A percentile compares a stretch with the other conserved stretches of the same genome.
Conservation (phyloP, 306 rosid species). For the Prunus davidiana region DNA sequence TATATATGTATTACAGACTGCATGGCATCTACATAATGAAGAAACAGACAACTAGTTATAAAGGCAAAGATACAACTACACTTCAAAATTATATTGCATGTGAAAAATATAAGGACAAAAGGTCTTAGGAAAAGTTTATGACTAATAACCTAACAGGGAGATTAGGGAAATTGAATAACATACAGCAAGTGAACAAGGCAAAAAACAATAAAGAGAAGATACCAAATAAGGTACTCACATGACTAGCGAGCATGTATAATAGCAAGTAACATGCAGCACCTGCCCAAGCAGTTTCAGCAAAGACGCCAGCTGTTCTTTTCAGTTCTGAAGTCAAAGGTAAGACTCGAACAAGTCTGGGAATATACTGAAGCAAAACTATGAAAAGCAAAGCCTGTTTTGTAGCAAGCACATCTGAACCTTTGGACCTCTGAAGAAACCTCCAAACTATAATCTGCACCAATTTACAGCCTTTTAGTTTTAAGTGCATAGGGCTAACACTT, state of each 20-base stretch:
- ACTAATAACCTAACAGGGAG: slow-evolving; percentile 5
- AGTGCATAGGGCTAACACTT: not conserved
- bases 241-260: slow-evolving; percentile 96
- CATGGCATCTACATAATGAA: not conserved
- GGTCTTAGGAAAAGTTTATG: slow-evolving; percentile 11
- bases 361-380: slow-evolving; percentile 80
- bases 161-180: slow-evolving; percentile 10
- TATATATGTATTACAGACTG: not conserved
- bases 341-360: slow-evolving; percentile 82
- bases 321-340: slow-evolving; percentile 86
- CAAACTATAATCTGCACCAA: slow-evolving; percentile 80
- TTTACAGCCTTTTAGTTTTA: not conserved
- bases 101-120: not conserved
- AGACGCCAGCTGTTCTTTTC: slow-evolving; percentile 93
- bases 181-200: slow-evolving; percentile 20
- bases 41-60: not conserved
- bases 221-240: slow-evolving; percentile 56
- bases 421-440: slow-evolving; percentile 83
- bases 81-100: not conserved
- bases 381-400: slow-evolving; percentile 87
- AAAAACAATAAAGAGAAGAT: slow-evolving; percentile 1
- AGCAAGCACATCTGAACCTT: slow-evolving; percentile 74
- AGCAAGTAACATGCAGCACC: slow-evolving; percentile 97
- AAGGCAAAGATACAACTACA: not conserved
- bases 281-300: slow-evolving; percentile 99